Percentiles rank a stretch among this genome's conserved stretches.
phyloP scores from a whole-genome alignment of 1,284 basidiomycete species.

The Sporisorium scitamineum region DNA sequence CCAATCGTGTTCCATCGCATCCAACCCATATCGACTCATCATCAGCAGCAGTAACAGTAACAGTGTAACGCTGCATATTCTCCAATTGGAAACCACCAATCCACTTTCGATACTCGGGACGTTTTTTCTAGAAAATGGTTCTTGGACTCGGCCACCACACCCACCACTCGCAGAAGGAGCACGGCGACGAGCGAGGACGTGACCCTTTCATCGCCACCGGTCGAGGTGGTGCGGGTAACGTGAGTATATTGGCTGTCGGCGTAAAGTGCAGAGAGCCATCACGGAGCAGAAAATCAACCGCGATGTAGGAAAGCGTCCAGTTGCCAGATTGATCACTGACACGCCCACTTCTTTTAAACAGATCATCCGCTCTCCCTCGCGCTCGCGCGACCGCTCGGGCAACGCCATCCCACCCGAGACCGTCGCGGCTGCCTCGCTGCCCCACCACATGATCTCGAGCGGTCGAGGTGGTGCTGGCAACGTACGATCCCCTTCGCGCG shows the following conservation, averaged over 20 bases:
- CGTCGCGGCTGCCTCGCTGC: conserved; percentile 30
- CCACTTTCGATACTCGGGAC: background rate
- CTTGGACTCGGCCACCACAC: conserved; percentile 52
- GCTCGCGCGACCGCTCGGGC: conserved; percentile 48
- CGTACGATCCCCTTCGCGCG: conserved; percentile 79
- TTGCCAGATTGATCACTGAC: conserved; percentile 4
- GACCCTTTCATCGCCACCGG: conserved; percentile 60
- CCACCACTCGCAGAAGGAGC: conserved; percentile 50
- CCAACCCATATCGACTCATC: background rate
- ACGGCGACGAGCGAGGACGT: conserved; percentile 54
- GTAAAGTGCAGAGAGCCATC: background rate
- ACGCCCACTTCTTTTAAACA: conserved; percentile 7
- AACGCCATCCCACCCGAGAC: conserved; percentile 28
- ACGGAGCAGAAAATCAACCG: background rate
- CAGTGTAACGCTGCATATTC: background rate
- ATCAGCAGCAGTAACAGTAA: background rate
- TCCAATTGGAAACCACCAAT: background rate
- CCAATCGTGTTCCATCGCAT: background rate
- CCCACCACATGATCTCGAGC: conserved; percentile 71
- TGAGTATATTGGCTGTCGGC: conserved; percentile 30
- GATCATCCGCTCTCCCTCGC: conserved; percentile 55
- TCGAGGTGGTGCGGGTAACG: conserved; percentile 64
- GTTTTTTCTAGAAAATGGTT: conserved; percentile 27
- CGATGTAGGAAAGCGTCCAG: background rate
- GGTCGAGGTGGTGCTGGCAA: conserved; percentile 84